Evolutionary conservation across 768 basidiomycete species (phyloP).

Genomic region (Myochromella boudieri): DNA sequence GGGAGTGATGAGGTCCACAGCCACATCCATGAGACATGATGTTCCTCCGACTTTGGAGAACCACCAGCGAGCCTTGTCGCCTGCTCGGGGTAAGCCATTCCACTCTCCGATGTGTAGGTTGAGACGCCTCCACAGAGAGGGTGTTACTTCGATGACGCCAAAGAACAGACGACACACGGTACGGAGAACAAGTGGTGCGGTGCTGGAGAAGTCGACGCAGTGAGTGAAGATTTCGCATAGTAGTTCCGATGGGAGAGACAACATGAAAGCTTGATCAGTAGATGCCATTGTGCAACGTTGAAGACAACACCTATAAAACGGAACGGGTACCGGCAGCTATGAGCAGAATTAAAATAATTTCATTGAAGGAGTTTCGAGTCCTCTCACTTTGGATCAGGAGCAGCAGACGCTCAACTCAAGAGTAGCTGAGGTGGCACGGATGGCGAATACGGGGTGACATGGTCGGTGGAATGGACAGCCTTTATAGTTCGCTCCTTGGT

Average conservation of each 20-base stretch:
- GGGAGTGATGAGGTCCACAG: slow-evolving; percentile 10
- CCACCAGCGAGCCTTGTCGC: slow-evolving; percentile 29
- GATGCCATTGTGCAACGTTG: slow-evolving; percentile 5
- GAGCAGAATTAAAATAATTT: no score
- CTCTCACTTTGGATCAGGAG: no score
- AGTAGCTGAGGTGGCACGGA: no score
- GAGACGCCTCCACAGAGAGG: slow-evolving; percentile 32
- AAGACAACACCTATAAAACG: no score
- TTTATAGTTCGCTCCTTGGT: no score
- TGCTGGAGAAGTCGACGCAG: slow-evolving; percentile 23
- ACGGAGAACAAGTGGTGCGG: slow-evolving; percentile 33
- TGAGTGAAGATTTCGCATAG: slow-evolving; percentile 33
- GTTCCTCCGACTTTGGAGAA: slow-evolving; percentile 26
- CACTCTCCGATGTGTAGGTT: no score
- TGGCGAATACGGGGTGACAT: no score
- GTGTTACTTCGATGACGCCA: slow-evolving; percentile 26
- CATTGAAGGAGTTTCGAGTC: no score
- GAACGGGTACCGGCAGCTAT: no score
- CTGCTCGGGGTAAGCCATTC: slow-evolving; percentile 20
- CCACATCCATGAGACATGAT: slow-evolving; percentile 23
- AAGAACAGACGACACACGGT: slow-evolving; percentile 30
- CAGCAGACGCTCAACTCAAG: no score
- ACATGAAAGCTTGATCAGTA: neutral
- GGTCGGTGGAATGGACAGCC: no score
- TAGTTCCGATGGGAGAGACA: slow-evolving; percentile 30